Conservation (phyloP, 2,329 filamentous ascomycete species). For the Talaromyces sp. region DNA sequence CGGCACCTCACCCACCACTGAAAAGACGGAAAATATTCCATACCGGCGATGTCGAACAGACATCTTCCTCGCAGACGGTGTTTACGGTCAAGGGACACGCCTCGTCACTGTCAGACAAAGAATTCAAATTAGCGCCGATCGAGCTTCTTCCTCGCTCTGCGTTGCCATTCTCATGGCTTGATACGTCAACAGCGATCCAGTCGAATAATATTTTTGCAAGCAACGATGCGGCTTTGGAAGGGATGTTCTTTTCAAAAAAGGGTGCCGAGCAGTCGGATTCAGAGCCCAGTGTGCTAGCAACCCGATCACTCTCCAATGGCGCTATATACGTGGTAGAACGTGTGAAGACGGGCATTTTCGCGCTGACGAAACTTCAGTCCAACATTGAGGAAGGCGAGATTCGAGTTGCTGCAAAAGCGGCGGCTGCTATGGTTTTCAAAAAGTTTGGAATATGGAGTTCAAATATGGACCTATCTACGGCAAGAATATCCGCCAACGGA, state of each 20-base stretch:
- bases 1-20: constrained; percentile 20
- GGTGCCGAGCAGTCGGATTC: not conserved
- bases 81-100: constrained; percentile 37
- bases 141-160: constrained; percentile 34
- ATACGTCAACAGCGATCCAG: constrained; percentile 29
- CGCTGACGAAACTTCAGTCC: constrained; percentile 34
- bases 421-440: constrained; percentile 12
- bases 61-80: constrained; percentile 18
- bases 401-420: constrained; percentile 34
- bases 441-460: not conserved
- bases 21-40: constrained; percentile 36
- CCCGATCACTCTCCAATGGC: constrained; percentile 29
- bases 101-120: constrained; percentile 34
- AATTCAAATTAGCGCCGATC: constrained; percentile 35
- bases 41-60: constrained; percentile 3
- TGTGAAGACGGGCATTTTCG: constrained; percentile 39
- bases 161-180: constrained; percentile 41
- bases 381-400: constrained; percentile 39
- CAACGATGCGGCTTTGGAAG: constrained; percentile 36
- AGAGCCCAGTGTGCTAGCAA: constrained; percentile 33
- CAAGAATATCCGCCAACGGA: not conserved
- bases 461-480: not conserved
- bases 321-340: constrained; percentile 38
- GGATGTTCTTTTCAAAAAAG: constrained; percentile 21
- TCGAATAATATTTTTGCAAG: constrained; percentile 37